Evolutionary conservation across 1,284 basidiomycete species (phyloP), one percentile per base, ranked within the genome.

Genomic region (Chalciporus piperatoides): DNA sequence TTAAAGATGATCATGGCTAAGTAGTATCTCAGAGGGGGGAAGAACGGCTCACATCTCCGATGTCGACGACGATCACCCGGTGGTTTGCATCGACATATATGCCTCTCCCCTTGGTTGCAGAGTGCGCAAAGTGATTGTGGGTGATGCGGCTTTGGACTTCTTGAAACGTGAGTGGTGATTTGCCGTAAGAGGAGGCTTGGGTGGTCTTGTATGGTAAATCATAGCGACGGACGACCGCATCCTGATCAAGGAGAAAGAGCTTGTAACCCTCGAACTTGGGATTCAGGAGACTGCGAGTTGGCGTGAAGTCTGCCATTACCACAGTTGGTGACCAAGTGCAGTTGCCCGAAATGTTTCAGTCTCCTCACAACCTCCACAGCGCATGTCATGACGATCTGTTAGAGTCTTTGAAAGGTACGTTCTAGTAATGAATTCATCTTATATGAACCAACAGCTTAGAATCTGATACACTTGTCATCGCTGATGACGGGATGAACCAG

Each of bases 181-280:
- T 73, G 10, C 78, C 77, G 6, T 87, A 81, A 11, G 78, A 68
- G 15, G 82, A 80, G 17, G 79, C 72, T 66, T 89, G 86, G 8
- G 81, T 78, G 1, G 74, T 72, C 51, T 71, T 75, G 63, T 77
- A 74, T 21, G 72, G 69, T 7, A 89, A 73, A 14, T 65, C 63
- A 62, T 77, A 77, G 23, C 77, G 75, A 14, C 68, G 67, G 19
- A 87, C 74, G 10, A 48, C 44, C n/a, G 79, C 69, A 24, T 82
- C 78, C 57, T 84, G 80, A 7, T 73, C 63, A 32, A 86, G 68
- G 10, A 79, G 70, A 51, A 82, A 74, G 33, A 93, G 75, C 62
- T 82, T 90, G 68, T 93, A 93, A 1, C 86, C 85, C 57, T 93
- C 89, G 54, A 93, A 93, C 57, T 86, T 87, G 2, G 86, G 81